Base-by-base conservation (phyloP, 345 rosid species). In the Litchi chinensis region DNA sequence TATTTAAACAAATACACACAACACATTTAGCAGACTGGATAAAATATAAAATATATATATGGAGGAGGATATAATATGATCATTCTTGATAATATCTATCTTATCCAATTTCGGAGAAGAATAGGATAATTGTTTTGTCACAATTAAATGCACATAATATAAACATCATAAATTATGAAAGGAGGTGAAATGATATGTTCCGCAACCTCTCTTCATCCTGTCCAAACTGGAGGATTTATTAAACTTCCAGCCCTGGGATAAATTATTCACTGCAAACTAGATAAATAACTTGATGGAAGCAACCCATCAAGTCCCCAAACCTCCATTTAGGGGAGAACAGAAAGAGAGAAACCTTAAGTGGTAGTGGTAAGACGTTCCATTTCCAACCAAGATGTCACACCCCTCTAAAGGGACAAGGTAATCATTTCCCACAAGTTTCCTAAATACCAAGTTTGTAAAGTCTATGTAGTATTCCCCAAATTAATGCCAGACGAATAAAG, bases 291-390 rank as follows among this genome's bases (percentile, higher is more conserved):
- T 9, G 2, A 12, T 26, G 26, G 68, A 63, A 21, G 65, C 67
- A 63, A 7, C 57, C 2, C 54, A 24, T 43, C 54, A 9, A 7
- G 57, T 22, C 77, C 32, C 28, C 22, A 24, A 75, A 43, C 28
- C 19, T 62, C 18, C 60, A 75, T 22, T 64, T 44, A 9, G 11
- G 26, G 65, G 8, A 60, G 9, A 60, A 60, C 12, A 21, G 22
- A 60, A 22, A 60, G 65, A 60, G 65, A 60, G 65, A 60, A 60
- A 19, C 28, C 65, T 60, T 60, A 60, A 60, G 24, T 60, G 24
- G 12, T 8, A 21, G 63, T 22, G 65, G 65, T 60, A 60, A 19
- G 22, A 59, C 63, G 10, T 22, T 60, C 9, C 28, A 10, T 22
- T 60, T 22, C 19, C 11, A 60, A 60, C 26, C 26, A 60, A 8